Conservation (phyloP, 2,329 filamentous ascomycete species). For the Monosporascus cannonballus region DNA sequence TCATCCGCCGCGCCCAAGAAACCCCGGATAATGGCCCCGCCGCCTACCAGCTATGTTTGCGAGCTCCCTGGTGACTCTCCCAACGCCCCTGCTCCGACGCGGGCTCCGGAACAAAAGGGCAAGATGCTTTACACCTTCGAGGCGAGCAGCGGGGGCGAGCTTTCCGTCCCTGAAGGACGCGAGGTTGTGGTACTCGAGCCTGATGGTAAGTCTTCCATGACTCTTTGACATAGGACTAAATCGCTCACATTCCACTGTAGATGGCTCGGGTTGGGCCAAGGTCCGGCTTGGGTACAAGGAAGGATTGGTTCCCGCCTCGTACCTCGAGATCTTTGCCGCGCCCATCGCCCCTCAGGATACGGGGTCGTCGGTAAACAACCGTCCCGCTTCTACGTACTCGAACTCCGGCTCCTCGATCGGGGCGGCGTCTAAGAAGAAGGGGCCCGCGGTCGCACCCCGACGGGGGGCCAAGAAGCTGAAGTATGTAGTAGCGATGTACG, state of each 20-base stretch:
- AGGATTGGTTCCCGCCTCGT: constrained; percentile 81
- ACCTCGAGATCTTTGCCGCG: constrained; percentile 62
- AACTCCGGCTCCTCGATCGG: constrained; percentile 65
- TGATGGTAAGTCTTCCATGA: constrained; percentile 63
- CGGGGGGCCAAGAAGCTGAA: constrained; percentile 89
- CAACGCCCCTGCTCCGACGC: constrained; percentile 33
- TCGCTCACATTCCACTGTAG: constrained; percentile 40
- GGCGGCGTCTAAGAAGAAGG: constrained; percentile 66
- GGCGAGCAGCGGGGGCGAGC: constrained; percentile 71
- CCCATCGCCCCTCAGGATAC: constrained; percentile 40
- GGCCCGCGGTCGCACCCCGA: constrained; percentile 83
- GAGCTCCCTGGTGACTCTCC: constrained; percentile 50
- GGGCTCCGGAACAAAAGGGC: constrained; percentile 56
- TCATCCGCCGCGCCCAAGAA: constrained; percentile 41
- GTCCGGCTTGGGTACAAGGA: constrained; percentile 69
- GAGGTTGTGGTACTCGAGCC: constrained; percentile 75
- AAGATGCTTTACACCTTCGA: constrained; percentile 91
- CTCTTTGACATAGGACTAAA: constrained; percentile 4
- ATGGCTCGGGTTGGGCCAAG: constrained; percentile 88
- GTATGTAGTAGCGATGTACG: constrained; percentile 90
- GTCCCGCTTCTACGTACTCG: constrained; percentile 72
- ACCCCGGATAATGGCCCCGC: constrained; percentile 78
- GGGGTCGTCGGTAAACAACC: constrained; percentile 36
- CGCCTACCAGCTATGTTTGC: constrained; percentile 73
- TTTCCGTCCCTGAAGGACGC: constrained; percentile 72